Evolutionary conservation across 108 stramenopile genomes (phyloP).

Genomic region (Cylindrotheca fusiformis): DNA sequence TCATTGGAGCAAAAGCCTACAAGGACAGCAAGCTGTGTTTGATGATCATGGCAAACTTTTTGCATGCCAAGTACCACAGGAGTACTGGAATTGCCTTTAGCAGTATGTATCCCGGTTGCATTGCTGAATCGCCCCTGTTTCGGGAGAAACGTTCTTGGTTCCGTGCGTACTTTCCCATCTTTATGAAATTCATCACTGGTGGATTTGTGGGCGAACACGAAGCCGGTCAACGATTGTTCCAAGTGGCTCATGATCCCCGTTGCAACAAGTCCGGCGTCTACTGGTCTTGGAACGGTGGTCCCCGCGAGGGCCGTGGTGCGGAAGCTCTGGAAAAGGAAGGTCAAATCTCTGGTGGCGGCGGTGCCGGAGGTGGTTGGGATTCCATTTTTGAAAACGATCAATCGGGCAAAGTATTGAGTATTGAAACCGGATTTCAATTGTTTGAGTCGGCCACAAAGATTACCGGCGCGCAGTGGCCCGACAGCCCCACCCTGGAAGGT

Average conservation of each 20-base stretch:
- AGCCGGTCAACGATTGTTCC: slow-evolving; percentile 89
- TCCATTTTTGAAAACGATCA: slow-evolving; percentile 91
- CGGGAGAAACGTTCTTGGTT: slow-evolving; percentile 79
- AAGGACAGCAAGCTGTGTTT: slow-evolving; percentile 87
- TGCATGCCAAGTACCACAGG: slow-evolving; percentile 72
- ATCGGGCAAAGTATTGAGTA: slow-evolving; percentile 78
- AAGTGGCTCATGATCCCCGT: slow-evolving; percentile 84
- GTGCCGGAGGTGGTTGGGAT: slow-evolving; percentile 86
- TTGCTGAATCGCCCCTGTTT: slow-evolving; percentile 74
- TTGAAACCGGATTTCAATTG: slow-evolving; percentile 64
- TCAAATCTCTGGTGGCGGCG: slow-evolving; percentile 81
- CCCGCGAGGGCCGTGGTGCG: slow-evolving; percentile 85
- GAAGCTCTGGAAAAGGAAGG: slow-evolving; percentile 87
- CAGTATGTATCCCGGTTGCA: slow-evolving; percentile 78
- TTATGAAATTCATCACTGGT: slow-evolving; percentile 77
- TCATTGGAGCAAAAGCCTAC: slow-evolving; percentile 91
- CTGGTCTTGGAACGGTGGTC: slow-evolving; percentile 98
- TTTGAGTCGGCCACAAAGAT: slow-evolving; percentile 71
- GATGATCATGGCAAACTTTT: slow-evolving; percentile 64
- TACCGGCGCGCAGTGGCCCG: slow-evolving; percentile 88
- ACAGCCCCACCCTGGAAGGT: too few relatives aligned
- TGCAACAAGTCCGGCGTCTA: slow-evolving; percentile 86
- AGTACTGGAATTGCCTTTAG: slow-evolving; percentile 60
- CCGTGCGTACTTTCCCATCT: slow-evolving; percentile 73
- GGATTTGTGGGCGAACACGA: slow-evolving; percentile 85